Base-by-base conservation (phyloP, 2,329 filamentous ascomycete species). In the Decorospora gaudefroyi region DNA sequence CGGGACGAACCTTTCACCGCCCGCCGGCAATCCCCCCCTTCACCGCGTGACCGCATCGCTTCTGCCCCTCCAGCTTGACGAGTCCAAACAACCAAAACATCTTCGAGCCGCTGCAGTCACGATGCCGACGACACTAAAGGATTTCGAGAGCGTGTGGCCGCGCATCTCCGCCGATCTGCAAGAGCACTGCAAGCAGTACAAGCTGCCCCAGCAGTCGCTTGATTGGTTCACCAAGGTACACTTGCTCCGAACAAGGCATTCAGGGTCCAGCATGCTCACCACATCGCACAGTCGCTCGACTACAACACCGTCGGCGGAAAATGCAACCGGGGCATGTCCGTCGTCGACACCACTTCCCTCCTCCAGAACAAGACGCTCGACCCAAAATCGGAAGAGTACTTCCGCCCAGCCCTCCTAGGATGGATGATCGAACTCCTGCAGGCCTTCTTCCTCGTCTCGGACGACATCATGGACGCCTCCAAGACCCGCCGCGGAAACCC, bases 341-440 rank as follows among this genome's bases (percentile, higher is more conserved):
- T 97, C 49, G 87, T 93, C 58, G 93, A 99, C 76, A 93, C 90
- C 32, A 85, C 86, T 55, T 86, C 89, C 55, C 78, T 93, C 63
- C 84, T 97, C 53, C 82, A 91, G 66, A 79, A 82, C 64, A 76
- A 80, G 59, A 76, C 87, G 42, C 83, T 97, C 55, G 82, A 77
- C 55, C 80, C 88, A 51, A 82, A 92, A 46, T 64, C 65, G 2
- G 68, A 71, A 28, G 87, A 97, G 75, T 95, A 91, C 79, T 93
- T 95, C 78, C 79, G 88, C 61, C 80, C 92, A 33, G 88, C 90
- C 30, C 87, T 89, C 12, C 82, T 99, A 12, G 93, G 93, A 67
- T 99, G 93, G 93, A 84, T 96, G 81, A 95, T 95, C 53, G 93
- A 99, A 81, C 84, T 99, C 35, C 87, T 99, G 22, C 93, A 99